Percentiles rank a stretch among this genome's conserved stretches.
Evolutionary conservation across 2,329 filamentous ascomycete genomes (phyloP).

Genomic region (Cephalotrichum gorgonifer): DNA sequence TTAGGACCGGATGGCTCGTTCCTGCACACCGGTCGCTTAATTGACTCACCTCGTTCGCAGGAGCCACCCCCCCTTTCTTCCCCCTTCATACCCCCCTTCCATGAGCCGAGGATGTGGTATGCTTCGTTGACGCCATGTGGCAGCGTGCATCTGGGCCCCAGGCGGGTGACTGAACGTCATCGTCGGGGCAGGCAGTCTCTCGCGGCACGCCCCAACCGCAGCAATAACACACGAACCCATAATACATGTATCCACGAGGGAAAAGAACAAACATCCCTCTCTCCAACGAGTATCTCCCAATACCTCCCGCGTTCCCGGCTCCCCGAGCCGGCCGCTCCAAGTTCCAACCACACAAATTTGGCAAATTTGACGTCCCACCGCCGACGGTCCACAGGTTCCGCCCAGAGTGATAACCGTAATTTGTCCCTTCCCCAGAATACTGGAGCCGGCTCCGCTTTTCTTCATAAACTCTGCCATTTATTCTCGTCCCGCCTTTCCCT

Average conservation of each 20-base stretch:
- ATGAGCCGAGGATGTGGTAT: neutral
- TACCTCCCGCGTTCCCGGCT: too few species aligned
- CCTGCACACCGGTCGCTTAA: conserved; percentile 2
- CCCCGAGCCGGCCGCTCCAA: too few species aligned
- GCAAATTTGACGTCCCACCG: neutral
- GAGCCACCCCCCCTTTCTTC: too few species aligned
- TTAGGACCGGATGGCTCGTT: neutral
- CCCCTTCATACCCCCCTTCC: neutral
- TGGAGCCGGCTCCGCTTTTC: neutral
- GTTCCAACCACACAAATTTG: neutral
- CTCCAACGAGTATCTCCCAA: too few species aligned
- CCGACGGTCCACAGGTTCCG: neutral
- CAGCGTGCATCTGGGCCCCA: neutral
- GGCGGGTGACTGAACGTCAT: too few species aligned
- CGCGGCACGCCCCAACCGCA: too few species aligned
- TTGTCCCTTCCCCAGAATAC: neutral
- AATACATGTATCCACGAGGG: too few species aligned
- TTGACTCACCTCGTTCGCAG: neutral
- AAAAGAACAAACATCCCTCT: too few species aligned
- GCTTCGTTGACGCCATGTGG: neutral
- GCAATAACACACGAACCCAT: too few species aligned
- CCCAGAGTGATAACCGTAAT: neutral
- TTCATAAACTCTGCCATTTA: neutral
- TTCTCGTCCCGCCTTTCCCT: neutral
- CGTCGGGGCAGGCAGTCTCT: too few species aligned